phyloP scores from a whole-genome alignment of 1,284 basidiomycete genomes.

The Tylopilus orsonianus region DNA sequence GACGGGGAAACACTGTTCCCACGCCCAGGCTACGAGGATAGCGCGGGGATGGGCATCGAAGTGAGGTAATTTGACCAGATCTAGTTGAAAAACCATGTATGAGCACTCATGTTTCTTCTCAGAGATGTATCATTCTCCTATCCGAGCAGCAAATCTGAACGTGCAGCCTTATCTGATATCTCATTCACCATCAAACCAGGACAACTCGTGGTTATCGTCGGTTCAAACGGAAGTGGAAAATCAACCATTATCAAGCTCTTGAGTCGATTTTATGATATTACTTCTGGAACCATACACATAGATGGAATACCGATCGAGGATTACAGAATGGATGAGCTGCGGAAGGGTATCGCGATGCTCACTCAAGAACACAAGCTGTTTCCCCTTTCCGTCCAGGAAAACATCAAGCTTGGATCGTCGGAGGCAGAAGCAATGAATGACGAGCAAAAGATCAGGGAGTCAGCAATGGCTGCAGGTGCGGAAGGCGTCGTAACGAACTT shows the following conservation, averaged over 20 bases:
- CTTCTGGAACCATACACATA: conserved; percentile 58
- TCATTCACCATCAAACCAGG: conserved; percentile 46
- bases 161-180: conserved; percentile 39
- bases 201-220: conserved; percentile 64
- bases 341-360: conserved; percentile 81
- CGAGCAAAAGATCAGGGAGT: conserved; percentile 32
- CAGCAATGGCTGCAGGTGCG: conserved; percentile 41
- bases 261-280: conserved; percentile 83
- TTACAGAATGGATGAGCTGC: conserved; percentile 68
- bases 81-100: too few species aligned
- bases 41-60: conserved; percentile 37
- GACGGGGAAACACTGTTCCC: conserved; percentile 25
- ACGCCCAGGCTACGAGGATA: conserved; percentile 19
- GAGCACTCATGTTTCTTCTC: not conserved
- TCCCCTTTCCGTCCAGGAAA: conserved; percentile 81
- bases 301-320: conserved; percentile 51
- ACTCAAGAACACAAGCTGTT: conserved; percentile 84
- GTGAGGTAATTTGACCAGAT: conserved; percentile 28
- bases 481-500: conserved; percentile 31
- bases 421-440: conserved; percentile 29
- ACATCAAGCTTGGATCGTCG: conserved; percentile 59
- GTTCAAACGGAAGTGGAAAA: conserved; percentile 86
- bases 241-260: conserved; percentile 82
- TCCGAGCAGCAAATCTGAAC: conserved; percentile 40
- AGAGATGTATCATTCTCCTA: conserved; percentile 50